A percentile compares a stretch with the other conserved stretches of the same genome.
Evolutionary conservation across 1,284 basidiomycete genomes (phyloP).

Genomic region (Kwoniella shivajii): DNA sequence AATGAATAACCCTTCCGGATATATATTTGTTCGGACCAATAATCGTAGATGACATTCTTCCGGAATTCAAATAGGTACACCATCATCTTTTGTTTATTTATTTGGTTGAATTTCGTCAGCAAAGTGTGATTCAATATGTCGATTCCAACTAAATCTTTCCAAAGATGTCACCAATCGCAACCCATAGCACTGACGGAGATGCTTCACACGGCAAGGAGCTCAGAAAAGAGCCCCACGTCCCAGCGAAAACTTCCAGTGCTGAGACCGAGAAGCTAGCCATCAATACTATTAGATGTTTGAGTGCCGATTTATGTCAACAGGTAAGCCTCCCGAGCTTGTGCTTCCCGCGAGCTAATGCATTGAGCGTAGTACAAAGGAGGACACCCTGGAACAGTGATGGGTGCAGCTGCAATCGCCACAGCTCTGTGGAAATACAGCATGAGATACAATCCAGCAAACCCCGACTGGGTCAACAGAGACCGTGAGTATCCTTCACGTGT

Average conservation of each 20-base stretch:
- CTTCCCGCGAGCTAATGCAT: background rate
- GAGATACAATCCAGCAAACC: slow-evolving; percentile 47
- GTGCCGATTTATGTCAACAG: slow-evolving; percentile 50
- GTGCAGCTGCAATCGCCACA: slow-evolving; percentile 44
- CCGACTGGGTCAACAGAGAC: slow-evolving; percentile 43
- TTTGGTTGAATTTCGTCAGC: background rate
- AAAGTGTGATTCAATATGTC: too few relatives aligned
- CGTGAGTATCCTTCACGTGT: slow-evolving; percentile 29
- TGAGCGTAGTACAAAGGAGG: slow-evolving; percentile 46
- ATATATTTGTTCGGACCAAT: too few relatives aligned
- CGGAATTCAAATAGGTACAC: too few relatives aligned
- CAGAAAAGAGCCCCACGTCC: slow-evolving; percentile 14
- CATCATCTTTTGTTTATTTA: too few relatives aligned
- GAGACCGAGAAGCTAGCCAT: slow-evolving; percentile 42
- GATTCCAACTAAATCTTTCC: too few relatives aligned
- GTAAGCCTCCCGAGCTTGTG: slow-evolving; percentile 15
- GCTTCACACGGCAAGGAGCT: slow-evolving; percentile 11
- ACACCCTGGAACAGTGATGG: slow-evolving; percentile 57
- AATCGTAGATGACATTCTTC: too few relatives aligned
- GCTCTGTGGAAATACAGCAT: slow-evolving; percentile 45
- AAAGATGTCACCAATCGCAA: slow-evolving; percentile 13
- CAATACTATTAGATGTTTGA: slow-evolving; percentile 50
- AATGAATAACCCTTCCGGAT: too few relatives aligned
- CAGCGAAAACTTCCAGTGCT: slow-evolving; percentile 15
- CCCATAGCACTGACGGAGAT: background rate